Conservation (phyloP, 345 rosid genomes). For the Populus simonii region DNA sequence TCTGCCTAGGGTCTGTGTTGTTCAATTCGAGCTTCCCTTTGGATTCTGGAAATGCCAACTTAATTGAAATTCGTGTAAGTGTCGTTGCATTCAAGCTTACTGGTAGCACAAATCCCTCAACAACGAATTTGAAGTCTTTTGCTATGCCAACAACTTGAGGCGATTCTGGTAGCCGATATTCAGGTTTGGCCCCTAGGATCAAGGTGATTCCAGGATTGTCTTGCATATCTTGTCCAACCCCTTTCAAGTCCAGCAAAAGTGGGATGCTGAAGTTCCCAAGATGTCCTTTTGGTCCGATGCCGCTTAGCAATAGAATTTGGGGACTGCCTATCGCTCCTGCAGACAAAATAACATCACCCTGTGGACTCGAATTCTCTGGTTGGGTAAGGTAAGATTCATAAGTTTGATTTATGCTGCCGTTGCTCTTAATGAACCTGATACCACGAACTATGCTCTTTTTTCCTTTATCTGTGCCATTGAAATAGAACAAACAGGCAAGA, state of each 20-base stretch:
- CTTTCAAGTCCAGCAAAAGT: constrained; percentile 30
- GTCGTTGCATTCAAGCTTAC: constrained; percentile 41
- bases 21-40: constrained; percentile 56
- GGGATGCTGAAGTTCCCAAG: constrained; percentile 48
- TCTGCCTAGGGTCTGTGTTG: constrained; percentile 53
- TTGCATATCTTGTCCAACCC: constrained; percentile 52
- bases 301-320: constrained; percentile 60
- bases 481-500: constrained; percentile 2
- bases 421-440: constrained; percentile 54
- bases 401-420: constrained; percentile 37
- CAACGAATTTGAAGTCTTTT: constrained; percentile 45
- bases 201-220: constrained; percentile 59
- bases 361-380: constrained; percentile 24
- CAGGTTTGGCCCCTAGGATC: constrained; percentile 39
- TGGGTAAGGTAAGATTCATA: constrained; percentile 50
- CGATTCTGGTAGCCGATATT: constrained; percentile 49
- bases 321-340: constrained; percentile 83
- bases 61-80: constrained; percentile 48
- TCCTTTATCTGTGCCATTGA: constrained; percentile 28
- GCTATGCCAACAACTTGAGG: constrained; percentile 69
- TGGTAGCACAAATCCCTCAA: constrained; percentile 53
- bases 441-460: constrained; percentile 46
- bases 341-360: constrained; percentile 63
- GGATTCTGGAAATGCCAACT: constrained; percentile 64
- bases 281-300: constrained; percentile 57